A percentile compares a stretch with the other conserved stretches of the same genome.
Evolutionary conservation across 2,329 filamentous ascomycete species (phyloP).

Genomic region (Emericellopsis cladophorae): DNA sequence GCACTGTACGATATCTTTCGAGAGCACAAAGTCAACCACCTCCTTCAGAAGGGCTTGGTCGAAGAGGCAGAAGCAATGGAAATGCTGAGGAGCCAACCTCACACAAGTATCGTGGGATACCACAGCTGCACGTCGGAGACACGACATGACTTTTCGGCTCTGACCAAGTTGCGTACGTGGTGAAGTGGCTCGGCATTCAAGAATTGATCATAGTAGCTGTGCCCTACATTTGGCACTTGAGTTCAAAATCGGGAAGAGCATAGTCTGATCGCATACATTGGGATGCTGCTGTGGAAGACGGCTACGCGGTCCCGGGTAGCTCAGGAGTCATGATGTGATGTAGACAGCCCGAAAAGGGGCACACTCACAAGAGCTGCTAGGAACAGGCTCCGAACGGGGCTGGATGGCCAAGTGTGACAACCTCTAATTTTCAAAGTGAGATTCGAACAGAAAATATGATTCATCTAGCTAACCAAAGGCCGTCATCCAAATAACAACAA

Average conservation of each 20-base stretch:
- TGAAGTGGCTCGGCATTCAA: slow-evolving; percentile 5
- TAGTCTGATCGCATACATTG: no score
- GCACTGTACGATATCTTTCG: slow-evolving; percentile 6
- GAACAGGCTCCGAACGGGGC: no score
- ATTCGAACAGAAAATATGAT: no score
- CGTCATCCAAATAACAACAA: not conserved
- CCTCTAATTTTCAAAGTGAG: no score
- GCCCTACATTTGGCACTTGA: no score
- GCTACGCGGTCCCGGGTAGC: no score
- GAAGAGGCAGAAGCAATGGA: slow-evolving; percentile 10
- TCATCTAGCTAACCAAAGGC: not conserved
- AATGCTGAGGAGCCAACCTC: slow-evolving; percentile 7
- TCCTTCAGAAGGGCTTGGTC: slow-evolving; percentile 4
- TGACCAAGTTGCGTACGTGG: slow-evolving; percentile 6
- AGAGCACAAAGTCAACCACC: slow-evolving; percentile 4
- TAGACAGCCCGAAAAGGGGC: no score
- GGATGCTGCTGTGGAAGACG: no score
- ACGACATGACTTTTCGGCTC: slow-evolving; percentile 5
- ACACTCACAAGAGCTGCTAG: no score
- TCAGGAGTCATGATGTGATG: no score
- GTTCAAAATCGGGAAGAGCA: no score
- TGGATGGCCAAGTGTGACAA: no score
- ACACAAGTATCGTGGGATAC: slow-evolving; percentile 14
- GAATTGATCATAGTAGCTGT: slow-evolving; percentile 2
- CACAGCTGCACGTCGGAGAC: slow-evolving; percentile 12